Percentiles rank a stretch among this genome's conserved stretches.
phyloP scores from a whole-genome alignment of 306 rosid genomes.

The Prunus persica region Prunus_persica_NCBIv2 NC_034011.1:26773501-26774000 shows the following conservation, averaged over 20 bases:
- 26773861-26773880: not conserved
- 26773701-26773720: not conserved
- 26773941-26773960: not conserved
- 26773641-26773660: too few species aligned
- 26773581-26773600: constrained; percentile 7
- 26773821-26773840: not conserved
- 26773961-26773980: not conserved
- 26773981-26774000: constrained; percentile 7
- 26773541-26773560: constrained; percentile 44
- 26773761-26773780: not conserved
- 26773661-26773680: too few species aligned
- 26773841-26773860: not conserved
- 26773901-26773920: not conserved
- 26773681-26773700: not conserved
- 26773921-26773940: not conserved
- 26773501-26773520: constrained; percentile 98
- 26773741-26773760: not conserved
- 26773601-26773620: not conserved
- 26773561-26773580: constrained; percentile 24
- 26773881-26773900: not conserved
- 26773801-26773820: not conserved
- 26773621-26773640: too few species aligned
- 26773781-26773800: not conserved
- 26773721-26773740: not conserved
- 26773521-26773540: constrained; percentile 98